Evolutionary conservation across 2,329 filamentous ascomycete species (phyloP).

Genomic region (Fusarium buxicola): DNA sequence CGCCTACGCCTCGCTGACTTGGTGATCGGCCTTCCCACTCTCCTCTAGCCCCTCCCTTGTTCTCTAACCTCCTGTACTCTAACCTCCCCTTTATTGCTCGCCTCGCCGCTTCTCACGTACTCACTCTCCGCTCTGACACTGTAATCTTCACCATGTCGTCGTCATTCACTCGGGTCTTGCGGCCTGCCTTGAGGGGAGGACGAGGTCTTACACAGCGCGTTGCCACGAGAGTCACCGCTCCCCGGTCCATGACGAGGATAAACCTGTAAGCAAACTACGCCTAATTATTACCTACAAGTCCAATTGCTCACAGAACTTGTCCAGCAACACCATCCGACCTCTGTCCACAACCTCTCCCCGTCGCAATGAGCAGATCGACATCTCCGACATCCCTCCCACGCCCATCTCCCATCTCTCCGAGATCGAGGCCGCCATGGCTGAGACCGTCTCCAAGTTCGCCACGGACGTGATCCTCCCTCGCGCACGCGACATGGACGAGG

Average conservation of each 20-base stretch:
- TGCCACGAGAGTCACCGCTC: constrained; percentile 30
- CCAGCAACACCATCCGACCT: constrained; percentile 56
- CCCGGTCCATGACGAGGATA: constrained; percentile 39
- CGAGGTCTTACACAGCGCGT: constrained; percentile 50
- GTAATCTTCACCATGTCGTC: constrained; percentile 51
- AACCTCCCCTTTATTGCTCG: background rate
- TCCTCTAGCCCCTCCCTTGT: constrained; percentile 1
- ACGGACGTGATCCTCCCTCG: constrained; percentile 89
- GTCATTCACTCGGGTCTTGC: constrained; percentile 62
- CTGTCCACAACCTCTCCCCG: constrained; percentile 71
- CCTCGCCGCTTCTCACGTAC: background rate
- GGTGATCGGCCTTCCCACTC: background rate
- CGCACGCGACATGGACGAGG: constrained; percentile 97
- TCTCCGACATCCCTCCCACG: constrained; percentile 84
- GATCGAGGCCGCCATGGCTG: constrained; percentile 87
- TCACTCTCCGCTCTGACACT: background rate
- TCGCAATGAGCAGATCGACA: constrained; percentile 64
- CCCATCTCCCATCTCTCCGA: constrained; percentile 95
- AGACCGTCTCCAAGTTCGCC: constrained; percentile 91
- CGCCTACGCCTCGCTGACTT: constrained; percentile 17
- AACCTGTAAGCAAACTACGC: constrained; percentile 43
- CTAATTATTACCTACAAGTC: background rate
- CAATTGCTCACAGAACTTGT: constrained; percentile 15
- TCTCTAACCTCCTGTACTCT: background rate
- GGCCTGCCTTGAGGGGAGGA: constrained; percentile 63